A percentile compares a stretch with the other conserved stretches of the same genome.
phyloP scores from a whole-genome alignment of 1,139 yeast genomes.

The Diutina scorzettiae region DNA sequence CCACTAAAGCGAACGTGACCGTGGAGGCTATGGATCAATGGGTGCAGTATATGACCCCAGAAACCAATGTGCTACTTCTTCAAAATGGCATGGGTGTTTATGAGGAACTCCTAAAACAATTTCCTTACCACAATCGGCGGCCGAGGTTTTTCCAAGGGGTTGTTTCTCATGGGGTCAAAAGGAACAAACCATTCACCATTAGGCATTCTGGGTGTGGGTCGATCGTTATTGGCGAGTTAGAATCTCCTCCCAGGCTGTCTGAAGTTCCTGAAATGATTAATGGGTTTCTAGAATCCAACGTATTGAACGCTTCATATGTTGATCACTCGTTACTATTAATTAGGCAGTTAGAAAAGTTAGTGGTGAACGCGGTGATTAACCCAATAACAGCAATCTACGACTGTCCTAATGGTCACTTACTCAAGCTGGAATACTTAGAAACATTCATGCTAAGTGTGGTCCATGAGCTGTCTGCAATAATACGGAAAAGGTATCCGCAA shows the following conservation, averaged over 20 bases:
- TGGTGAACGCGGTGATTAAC: slow-evolving; percentile 65
- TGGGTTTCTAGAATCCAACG: slow-evolving; percentile 17
- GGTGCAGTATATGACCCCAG: slow-evolving; percentile 22
- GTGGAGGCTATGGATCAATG: slow-evolving; percentile 35
- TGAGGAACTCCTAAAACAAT: slow-evolving; percentile 43
- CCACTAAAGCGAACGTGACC: slow-evolving; percentile 55
- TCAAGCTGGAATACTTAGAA: slow-evolving; percentile 21
- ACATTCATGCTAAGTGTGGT: slow-evolving; percentile 28
- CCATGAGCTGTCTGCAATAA: slow-evolving; percentile 33
- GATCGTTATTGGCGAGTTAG: slow-evolving; percentile 14
- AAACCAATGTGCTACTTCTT: slow-evolving; percentile 50
- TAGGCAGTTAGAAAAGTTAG: slow-evolving; percentile 63
- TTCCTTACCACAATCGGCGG: slow-evolving; percentile 32
- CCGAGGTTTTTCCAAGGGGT: slow-evolving; percentile 67
- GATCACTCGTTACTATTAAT: slow-evolving; percentile 44
- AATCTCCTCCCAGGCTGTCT: neutral
- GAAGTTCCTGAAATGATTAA: slow-evolving; percentile 20
- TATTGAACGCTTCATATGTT: slow-evolving; percentile 30
- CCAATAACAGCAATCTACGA: slow-evolving; percentile 60
- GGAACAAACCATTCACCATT: slow-evolving; percentile 28
- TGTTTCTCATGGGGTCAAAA: slow-evolving; percentile 69
- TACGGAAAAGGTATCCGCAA: slow-evolving; percentile 24
- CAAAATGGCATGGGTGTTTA: slow-evolving; percentile 72
- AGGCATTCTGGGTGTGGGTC: slow-evolving; percentile 63
- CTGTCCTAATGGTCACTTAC: slow-evolving; percentile 62